Percentiles rank a stretch among this genome's conserved stretches.
phyloP scores from a whole-genome alignment of 1,284 basidiomycete species.

The Anthracocystis panici-leucophaei region DNA sequence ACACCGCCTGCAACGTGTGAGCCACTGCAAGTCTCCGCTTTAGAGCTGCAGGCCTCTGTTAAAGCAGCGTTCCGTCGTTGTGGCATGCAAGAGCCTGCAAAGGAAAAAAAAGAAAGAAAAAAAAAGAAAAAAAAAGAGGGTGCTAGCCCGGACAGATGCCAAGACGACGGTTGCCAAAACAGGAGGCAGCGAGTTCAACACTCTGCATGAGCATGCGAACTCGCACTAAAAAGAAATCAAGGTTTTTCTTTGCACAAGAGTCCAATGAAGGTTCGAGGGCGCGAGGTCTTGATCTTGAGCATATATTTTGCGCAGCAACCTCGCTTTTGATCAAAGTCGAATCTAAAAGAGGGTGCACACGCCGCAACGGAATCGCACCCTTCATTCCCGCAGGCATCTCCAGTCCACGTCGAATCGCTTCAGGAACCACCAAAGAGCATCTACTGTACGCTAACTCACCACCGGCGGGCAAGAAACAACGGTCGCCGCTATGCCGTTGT shows the following conservation, averaged over 20 bases:
- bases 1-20: constrained; percentile 3
- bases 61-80: background rate
- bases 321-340: no score
- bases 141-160: background rate
- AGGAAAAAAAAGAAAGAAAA: no score
- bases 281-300: background rate
- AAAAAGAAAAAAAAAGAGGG: background rate
- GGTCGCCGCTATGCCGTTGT: constrained; percentile 11
- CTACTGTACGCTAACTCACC: background rate
- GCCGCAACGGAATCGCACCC: background rate
- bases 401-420: background rate
- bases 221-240: no score
- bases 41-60: background rate
- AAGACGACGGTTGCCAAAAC: background rate
- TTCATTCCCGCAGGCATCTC: background rate
- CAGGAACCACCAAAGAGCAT: constrained; percentile 9
- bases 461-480: background rate
- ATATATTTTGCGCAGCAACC: background rate
- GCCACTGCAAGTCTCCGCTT: background rate
- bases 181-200: background rate
- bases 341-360: background rate
- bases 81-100: no score
- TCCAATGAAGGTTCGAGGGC: background rate
- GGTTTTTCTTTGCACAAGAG: no score
- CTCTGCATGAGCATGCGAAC: background rate